Evolutionary conservation across 1,284 basidiomycete species (phyloP), one percentile per base, ranked within the genome.

Genomic region (Coniferiporia weirii): DNA sequence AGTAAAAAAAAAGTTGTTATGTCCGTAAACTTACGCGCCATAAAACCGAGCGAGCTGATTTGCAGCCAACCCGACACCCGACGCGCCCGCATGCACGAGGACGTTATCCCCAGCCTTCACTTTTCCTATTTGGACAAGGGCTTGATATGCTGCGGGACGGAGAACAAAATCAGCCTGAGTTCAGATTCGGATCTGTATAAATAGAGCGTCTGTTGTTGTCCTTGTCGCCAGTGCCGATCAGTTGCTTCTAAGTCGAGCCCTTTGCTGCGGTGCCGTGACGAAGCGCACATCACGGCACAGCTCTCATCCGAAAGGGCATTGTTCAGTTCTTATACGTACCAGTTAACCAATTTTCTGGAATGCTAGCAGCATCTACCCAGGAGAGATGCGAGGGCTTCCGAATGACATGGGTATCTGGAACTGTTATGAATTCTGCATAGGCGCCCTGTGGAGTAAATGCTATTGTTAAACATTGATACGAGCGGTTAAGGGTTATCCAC

Each of bases 41-140:
- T 80, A 85, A 56, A 81, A 69, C 59, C 89, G 82, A 12, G 94
- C 92, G 19, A 98, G 77, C 73, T 98, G 95, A 59, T 93, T 93
- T 2, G 93, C 93, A 2, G 95, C 89, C 13, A 96, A 73, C 1
- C 95, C 95, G 2, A 98, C 95, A 53, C 95, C 93, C 8, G 89
- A 92, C 2, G 92, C 93, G 8, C 88, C 93, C 22, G 93, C 93
- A 69, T 97, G 95, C 22, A 98, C 80, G 19, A 98, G 79, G 9
- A 93, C 89, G 66, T 90, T 76, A 54, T 93, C 87, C 35, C 85
- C 87, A 64, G 78, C 69, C 68, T 87, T 81, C 51, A 95, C 68
- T 64, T 87, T 79, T 2, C 86, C 88, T 62, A 87, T 83, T 34
- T 87, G 71, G 60, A 89, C 78, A 20, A 95, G 73, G 0, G 90